Percentiles rank a stretch among this genome's conserved stretches.
Evolutionary conservation across 2,329 filamentous ascomycete genomes (phyloP).

Genomic region (Emmonsiellopsis sp.): DNA sequence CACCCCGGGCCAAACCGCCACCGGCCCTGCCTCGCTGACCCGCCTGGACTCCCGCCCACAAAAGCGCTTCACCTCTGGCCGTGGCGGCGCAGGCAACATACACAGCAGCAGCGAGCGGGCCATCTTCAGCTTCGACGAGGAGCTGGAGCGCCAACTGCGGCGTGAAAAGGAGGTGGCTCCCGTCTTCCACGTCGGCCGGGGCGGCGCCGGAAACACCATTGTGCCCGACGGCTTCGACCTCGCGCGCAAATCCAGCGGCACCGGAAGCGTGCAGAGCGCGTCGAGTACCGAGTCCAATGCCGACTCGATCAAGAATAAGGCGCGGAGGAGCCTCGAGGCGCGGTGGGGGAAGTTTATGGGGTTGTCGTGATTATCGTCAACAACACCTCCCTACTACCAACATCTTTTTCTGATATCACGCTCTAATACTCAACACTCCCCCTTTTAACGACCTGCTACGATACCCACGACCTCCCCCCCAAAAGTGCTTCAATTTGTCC

Average conservation of each 20-base stretch:
- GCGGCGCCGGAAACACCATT: conserved; percentile 49
- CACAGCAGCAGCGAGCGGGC: conserved; percentile 43
- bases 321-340: conserved; percentile 27
- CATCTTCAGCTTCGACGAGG: conserved; percentile 60
- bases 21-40: conserved; percentile 41
- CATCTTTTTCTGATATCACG: too few species aligned
- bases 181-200: conserved; percentile 55
- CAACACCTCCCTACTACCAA: background rate
- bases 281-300: conserved; percentile 27
- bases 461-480: too few species aligned
- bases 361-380: conserved; percentile 16
- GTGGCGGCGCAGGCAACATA: conserved; percentile 49
- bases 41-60: conserved; percentile 38
- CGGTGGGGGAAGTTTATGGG: conserved; percentile 32
- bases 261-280: conserved; percentile 5
- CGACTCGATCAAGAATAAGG: conserved; percentile 23
- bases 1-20: conserved; percentile 35
- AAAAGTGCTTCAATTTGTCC: too few species aligned
- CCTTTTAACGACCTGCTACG: too few species aligned
- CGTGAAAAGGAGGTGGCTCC: conserved; percentile 45
- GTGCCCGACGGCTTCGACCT: conserved; percentile 6
- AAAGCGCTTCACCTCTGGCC: conserved; percentile 36
- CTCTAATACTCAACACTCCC: too few species aligned
- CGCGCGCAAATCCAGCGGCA: background rate
- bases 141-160: conserved; percentile 49